Evolutionary conservation across 768 basidiomycete species (phyloP), one percentile per base, ranked within the genome.

Genomic region (Amanita pallidorosea): DNA sequence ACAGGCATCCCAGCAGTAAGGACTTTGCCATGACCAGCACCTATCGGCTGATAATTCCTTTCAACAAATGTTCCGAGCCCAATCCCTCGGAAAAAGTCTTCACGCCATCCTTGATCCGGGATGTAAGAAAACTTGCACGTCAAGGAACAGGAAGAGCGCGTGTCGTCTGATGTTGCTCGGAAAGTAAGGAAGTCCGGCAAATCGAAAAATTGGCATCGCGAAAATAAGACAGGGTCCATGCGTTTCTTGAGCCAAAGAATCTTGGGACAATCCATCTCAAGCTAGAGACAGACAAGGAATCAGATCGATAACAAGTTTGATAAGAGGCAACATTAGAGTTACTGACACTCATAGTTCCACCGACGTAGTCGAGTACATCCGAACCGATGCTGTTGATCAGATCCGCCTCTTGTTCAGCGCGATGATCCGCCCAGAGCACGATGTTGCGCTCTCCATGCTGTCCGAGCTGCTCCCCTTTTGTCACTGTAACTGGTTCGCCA

Each of bases 251-350:
- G 76, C 96, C 96, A 98, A 25, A 98, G 80, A 27, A 94, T 85
- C 66, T 98, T 98, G 0, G 95, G 95, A 40, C 97, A 81, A 67
- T 97, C 95, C 96, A 98, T 98, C 67, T 98, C 94, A 38, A 97
- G 77, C 89, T 96, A 49, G 58, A 49, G 58, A 9, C 12, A 25
- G n/a, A 9, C 34, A n/a, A 34, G 5, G 9, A 49, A 12, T 15
- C 17, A 17, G 46, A 27, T 37, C 7, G 40, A 8, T 44, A n/a
- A 17, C 38, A 9, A 25, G 8, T 45, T 47, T 34, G n/a, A n/a
- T 5, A 23, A 5, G 13, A 38, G 36, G 38, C 13, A 27, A 38
- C 15, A 49, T 3, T 56, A 29, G 5, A 45, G 17, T 15, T 51
- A 67, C 72, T 59, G 69, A 88, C 93, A 62, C 91, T 93, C 85